Percentiles rank a stretch among this genome's conserved stretches.
Conservation (phyloP, 306 rosid species). For the Luffa acutangula region DNA sequence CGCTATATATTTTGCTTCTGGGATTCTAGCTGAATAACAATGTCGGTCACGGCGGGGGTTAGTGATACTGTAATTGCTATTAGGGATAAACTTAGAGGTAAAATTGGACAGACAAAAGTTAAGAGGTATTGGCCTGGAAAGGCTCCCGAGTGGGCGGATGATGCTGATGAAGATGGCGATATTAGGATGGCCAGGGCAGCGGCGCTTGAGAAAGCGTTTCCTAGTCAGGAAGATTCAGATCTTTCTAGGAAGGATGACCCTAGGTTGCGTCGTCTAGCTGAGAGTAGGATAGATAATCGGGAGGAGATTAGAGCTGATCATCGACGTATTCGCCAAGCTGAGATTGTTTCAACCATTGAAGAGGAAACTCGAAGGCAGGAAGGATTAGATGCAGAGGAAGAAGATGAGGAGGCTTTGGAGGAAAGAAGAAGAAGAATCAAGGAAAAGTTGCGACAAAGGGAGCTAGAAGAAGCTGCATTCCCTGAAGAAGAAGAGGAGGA, state of each 20-base stretch:
- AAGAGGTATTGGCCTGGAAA: slow-evolving; percentile 95
- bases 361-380: slow-evolving; percentile 90
- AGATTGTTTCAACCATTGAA: slow-evolving; percentile 75
- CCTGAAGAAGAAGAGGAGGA: slow-evolving; percentile 66
- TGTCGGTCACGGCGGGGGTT: slow-evolving; percentile 99
- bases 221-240: slow-evolving; percentile 40
- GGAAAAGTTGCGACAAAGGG: slow-evolving; percentile 72
- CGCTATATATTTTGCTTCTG: not conserved
- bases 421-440: slow-evolving; percentile 66
- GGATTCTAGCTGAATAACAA: slow-evolving; percentile 9
- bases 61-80: slow-evolving; percentile 75
- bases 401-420: slow-evolving; percentile 65
- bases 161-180: slow-evolving; percentile 59
- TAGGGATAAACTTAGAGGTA: slow-evolving; percentile 89
- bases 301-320: slow-evolving; percentile 92
- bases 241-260: slow-evolving; percentile 60
- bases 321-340: slow-evolving; percentile 87
- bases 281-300: slow-evolving; percentile 68
- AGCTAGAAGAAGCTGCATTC: slow-evolving; percentile 64
- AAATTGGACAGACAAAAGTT: slow-evolving; percentile 88
- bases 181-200: slow-evolving; percentile 43
- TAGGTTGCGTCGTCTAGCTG: slow-evolving; percentile 69
- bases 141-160: slow-evolving; percentile 94
- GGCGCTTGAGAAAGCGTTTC: slow-evolving; percentile 67
- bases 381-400: slow-evolving; percentile 68